phyloP scores from a whole-genome alignment of 768 basidiomycete species.

The Sutorius australiensis region DNA sequence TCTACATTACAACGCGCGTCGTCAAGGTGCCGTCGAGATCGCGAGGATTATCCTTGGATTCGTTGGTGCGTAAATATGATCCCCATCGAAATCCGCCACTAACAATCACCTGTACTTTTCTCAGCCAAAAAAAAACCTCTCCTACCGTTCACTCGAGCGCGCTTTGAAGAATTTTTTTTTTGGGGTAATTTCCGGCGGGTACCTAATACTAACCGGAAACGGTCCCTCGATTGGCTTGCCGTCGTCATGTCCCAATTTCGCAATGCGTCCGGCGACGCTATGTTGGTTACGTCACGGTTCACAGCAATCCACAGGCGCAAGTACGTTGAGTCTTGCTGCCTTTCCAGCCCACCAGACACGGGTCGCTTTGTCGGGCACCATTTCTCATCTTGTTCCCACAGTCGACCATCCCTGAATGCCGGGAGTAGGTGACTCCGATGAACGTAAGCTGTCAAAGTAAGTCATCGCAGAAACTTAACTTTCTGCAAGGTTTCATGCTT shows the following conservation, averaged over 20 bases:
- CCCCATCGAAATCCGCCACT: constrained; percentile 1
- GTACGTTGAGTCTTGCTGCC: not conserved
- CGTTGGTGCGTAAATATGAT: not conserved
- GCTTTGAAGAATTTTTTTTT: not conserved
- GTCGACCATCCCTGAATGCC: constrained; percentile 6
- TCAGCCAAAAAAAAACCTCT: not conserved
- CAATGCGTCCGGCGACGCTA: not conserved
- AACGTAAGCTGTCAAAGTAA: not conserved
- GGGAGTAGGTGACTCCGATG: not conserved
- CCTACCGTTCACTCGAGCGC: not conserved
- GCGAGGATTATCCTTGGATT: not conserved
- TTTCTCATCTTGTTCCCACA: constrained; percentile 2
- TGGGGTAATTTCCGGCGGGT: not conserved
- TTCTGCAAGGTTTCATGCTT: not conserved
- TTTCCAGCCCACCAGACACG: not conserved
- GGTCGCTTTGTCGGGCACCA: not conserved
- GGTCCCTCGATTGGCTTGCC: not conserved
- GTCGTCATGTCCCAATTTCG: not conserved
- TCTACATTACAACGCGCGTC: not conserved
- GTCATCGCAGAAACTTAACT: not conserved
- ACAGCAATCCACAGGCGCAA: not conserved
- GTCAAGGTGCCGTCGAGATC: not conserved
- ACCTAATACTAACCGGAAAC: not conserved
- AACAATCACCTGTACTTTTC: not conserved
- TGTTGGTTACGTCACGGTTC: not conserved